Evolutionary conservation across 2,329 filamentous ascomycete genomes (phyloP).

Genomic region (Aquanectria penicillioides): DNA sequence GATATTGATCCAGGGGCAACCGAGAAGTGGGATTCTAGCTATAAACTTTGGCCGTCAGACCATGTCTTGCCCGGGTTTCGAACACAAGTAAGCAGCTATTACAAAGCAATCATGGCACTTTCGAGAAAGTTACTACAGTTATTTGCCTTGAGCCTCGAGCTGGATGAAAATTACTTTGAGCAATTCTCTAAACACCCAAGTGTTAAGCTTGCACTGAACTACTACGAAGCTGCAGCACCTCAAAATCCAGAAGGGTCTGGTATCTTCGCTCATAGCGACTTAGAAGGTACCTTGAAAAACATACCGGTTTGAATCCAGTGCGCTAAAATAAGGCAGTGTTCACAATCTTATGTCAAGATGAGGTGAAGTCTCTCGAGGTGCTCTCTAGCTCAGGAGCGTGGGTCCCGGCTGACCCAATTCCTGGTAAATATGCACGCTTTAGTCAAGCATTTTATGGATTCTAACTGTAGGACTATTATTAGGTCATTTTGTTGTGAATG

Average conservation of each 20-base stretch:
- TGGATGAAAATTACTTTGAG: neutral
- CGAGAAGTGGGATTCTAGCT: neutral
- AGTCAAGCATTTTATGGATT: too few species aligned
- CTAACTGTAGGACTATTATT: too few species aligned
- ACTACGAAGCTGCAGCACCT: neutral
- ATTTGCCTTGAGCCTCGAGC: neutral
- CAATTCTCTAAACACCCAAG: neutral
- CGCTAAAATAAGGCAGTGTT: neutral
- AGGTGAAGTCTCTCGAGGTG: neutral
- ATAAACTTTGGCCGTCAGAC: neutral
- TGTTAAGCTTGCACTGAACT: neutral
- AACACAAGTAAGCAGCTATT: neutral
- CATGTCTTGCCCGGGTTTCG: neutral
- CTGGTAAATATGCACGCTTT: neutral
- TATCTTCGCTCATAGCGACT: neutral
- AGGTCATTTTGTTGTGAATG: neutral
- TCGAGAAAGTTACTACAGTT: neutral
- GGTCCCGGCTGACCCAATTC: neutral
- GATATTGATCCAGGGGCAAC: neutral
- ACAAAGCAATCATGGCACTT: neutral
- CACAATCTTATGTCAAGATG: neutral
- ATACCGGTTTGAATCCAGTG: neutral
- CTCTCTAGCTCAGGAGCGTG: neutral
- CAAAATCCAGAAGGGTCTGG: neutral
- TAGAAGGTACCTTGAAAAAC: neutral